Base-by-base conservation (phyloP, 2,329 filamentous ascomycete species). In the Colletotrichum brevisporum region DNA sequence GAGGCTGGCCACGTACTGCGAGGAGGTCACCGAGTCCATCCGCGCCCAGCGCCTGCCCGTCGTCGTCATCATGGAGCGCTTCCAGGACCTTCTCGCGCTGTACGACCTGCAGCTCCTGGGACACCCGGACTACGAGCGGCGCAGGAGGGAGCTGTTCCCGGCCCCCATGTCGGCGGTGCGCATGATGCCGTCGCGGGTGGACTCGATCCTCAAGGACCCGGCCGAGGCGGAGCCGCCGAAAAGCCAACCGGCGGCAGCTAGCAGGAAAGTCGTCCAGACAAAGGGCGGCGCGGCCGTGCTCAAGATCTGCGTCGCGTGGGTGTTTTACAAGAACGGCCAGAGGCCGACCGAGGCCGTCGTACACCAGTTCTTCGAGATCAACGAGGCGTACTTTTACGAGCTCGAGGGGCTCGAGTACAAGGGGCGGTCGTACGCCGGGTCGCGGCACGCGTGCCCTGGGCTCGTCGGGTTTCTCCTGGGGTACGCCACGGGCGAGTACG, bases 241-340 rank as follows among this genome's bases (percentile, higher is more conserved):
- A 41, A 24, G 0, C 48, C 48, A 5, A 6, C n/a, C 48, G 24
- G 48, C 21, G 31, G 31, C 50, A 50, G n/a, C 16, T 26, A 50
- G 39, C 0, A 16, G 13, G 12, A 63, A 63, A 52, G 31, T 41
- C 1, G 52, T 63, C 15, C 21, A 45, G 51, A 63, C 51, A 3
- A 63, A 56, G 51, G 60, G 60, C 18, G 60, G 60, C 8, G 60
- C 60, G 24, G 60, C 60, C n/a, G 60, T 63, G 4, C 60, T 63
- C 60, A 63, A 56, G 60, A 63, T 63, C 16, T 63, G 60, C 27
- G 60, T 63, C 24, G 60, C 60, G 15, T 56, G 60, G 60, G 60
- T 63, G 10, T 63, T 63, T 12, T 63, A 56, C 60, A 24, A n/a
- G n/a, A 36, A 24, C n/a, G 24, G n/a, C 13, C 60, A 63, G 52